Evolutionary conservation across 1,284 basidiomycete genomes (phyloP).

Genomic region (Malassezia restricta): DNA sequence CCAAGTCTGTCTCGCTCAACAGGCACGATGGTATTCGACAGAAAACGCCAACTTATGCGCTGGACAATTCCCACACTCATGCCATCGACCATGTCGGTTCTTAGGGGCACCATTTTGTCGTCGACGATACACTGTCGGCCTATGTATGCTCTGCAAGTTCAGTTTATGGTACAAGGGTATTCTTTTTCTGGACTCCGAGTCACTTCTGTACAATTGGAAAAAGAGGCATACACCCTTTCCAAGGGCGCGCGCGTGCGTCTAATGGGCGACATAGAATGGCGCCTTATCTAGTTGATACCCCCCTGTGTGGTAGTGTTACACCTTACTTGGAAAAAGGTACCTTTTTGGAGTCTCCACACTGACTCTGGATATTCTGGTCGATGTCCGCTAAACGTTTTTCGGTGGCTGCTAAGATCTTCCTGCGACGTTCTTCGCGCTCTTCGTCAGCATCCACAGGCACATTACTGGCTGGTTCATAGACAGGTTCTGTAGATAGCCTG

Average conservation of each 20-base stretch:
- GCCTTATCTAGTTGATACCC: background rate
- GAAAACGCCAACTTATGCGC: constrained; percentile 17
- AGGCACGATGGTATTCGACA: constrained; percentile 28
- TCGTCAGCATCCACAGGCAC: background rate
- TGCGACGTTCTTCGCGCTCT: constrained; percentile 8
- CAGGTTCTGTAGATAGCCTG: background rate
- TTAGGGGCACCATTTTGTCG: constrained; percentile 19
- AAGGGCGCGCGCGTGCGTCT: constrained; percentile 52
- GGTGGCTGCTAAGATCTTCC: constrained; percentile 2
- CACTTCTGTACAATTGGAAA: constrained; percentile 66
- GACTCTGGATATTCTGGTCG: constrained; percentile 6
- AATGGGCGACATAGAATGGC: constrained; percentile 33
- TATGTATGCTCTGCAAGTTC: constrained; percentile 54
- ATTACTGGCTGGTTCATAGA: constrained; percentile 1
- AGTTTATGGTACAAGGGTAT: constrained; percentile 61
- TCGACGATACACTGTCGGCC: background rate
- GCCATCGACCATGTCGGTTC: constrained; percentile 1
- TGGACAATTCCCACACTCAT: constrained; percentile 24
- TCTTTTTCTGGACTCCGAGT: constrained; percentile 70
- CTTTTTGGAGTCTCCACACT: background rate
- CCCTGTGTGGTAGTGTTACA: background rate
- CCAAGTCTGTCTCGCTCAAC: constrained; percentile 6
- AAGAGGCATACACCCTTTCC: constrained; percentile 53
- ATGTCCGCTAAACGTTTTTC: constrained; percentile 9
- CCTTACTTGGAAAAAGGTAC: background rate